Evolutionary conservation across 2,329 filamentous ascomycete genomes (phyloP).

Genomic region (Fusarium sp.): DNA sequence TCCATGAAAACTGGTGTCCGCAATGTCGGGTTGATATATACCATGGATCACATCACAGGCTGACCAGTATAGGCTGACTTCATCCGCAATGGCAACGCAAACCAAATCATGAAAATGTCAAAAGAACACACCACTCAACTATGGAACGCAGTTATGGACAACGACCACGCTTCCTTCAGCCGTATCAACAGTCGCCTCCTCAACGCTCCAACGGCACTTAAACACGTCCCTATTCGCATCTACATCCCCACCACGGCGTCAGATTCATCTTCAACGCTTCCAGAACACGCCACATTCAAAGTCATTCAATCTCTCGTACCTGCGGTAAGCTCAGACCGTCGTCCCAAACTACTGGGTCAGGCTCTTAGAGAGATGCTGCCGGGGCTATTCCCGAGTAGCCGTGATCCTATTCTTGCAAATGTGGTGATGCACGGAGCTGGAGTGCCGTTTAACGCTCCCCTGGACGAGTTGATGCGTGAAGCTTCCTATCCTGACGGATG

Average conservation of each 20-base stretch:
- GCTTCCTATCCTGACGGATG: slow-evolving; percentile 94
- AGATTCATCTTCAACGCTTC: slow-evolving; percentile 48
- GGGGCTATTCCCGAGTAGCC: slow-evolving; percentile 85
- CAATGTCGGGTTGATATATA: not conserved
- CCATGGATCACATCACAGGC: not conserved
- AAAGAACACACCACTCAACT: slow-evolving; percentile 85
- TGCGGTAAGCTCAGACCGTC: slow-evolving; percentile 54
- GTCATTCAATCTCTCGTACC: slow-evolving; percentile 82
- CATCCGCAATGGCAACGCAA: slow-evolving; percentile 86
- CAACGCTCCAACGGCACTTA: slow-evolving; percentile 78
- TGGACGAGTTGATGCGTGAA: slow-evolving; percentile 86
- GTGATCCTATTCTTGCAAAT: slow-evolving; percentile 85
- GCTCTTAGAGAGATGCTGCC: slow-evolving; percentile 83
- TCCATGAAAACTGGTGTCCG: not conserved
- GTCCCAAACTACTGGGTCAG: slow-evolving; percentile 73
- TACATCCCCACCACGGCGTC: slow-evolving; percentile 76
- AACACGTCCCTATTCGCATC: slow-evolving; percentile 86
- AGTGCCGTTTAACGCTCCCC: slow-evolving; percentile 81
- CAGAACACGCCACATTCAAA: slow-evolving; percentile 68
- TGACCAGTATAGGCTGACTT: slow-evolving; percentile 75
- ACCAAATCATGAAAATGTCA: slow-evolving; percentile 89
- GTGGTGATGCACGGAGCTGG: slow-evolving; percentile 87
- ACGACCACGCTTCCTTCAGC: slow-evolving; percentile 79
- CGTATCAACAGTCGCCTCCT: slow-evolving; percentile 82
- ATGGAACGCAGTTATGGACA: slow-evolving; percentile 83